Percentiles rank a stretch among this genome's conserved stretches.
phyloP scores from a whole-genome alignment of 2,329 filamentous ascomycete genomes.

The Chaetomium sp. region DNA sequence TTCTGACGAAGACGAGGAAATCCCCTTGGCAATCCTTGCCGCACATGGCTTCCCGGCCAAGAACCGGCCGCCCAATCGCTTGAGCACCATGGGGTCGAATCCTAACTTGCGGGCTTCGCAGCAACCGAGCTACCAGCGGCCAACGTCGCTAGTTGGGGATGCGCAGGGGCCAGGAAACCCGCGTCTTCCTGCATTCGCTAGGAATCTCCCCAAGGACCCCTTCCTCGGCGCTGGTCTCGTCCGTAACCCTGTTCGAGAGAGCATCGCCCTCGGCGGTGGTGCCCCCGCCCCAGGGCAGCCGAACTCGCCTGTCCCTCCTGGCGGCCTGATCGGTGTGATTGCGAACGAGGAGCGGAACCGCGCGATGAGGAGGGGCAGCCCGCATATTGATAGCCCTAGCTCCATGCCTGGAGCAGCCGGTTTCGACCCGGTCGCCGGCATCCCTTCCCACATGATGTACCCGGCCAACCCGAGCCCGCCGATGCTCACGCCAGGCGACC shows the following conservation, averaged over 20 bases:
- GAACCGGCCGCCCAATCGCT: constrained; percentile 70
- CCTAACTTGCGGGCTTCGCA: constrained; percentile 66
- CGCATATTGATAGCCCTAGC: constrained; percentile 60
- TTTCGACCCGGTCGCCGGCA: constrained; percentile 54
- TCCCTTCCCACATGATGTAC: constrained; percentile 56
- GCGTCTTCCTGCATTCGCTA: constrained; percentile 77
- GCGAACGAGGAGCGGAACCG: constrained; percentile 79
- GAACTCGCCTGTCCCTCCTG: constrained; percentile 59
- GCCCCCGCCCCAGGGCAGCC: constrained; percentile 42
- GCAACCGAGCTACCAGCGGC: constrained; percentile 51
- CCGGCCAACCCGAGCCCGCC: constrained; percentile 39
- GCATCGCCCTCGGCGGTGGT: constrained; percentile 68
- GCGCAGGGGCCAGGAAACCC: constrained; percentile 44
- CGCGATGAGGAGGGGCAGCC: constrained; percentile 76
- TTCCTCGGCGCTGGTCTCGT: constrained; percentile 80
- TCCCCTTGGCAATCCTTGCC: constrained; percentile 81
- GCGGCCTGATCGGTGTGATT: constrained; percentile 85
- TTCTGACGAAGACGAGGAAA: constrained; percentile 82
- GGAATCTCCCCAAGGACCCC: constrained; percentile 79
- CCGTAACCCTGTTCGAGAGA: constrained; percentile 71
- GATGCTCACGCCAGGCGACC: constrained; percentile 63
- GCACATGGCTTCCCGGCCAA: constrained; percentile 86
- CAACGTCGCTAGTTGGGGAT: constrained; percentile 62
- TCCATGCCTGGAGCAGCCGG: constrained; percentile 42
- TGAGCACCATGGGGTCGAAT: constrained; percentile 67